phyloP scores from a whole-genome alignment of 2,329 filamentous ascomycete species.

The Dichotomopilus funicola region DNA sequence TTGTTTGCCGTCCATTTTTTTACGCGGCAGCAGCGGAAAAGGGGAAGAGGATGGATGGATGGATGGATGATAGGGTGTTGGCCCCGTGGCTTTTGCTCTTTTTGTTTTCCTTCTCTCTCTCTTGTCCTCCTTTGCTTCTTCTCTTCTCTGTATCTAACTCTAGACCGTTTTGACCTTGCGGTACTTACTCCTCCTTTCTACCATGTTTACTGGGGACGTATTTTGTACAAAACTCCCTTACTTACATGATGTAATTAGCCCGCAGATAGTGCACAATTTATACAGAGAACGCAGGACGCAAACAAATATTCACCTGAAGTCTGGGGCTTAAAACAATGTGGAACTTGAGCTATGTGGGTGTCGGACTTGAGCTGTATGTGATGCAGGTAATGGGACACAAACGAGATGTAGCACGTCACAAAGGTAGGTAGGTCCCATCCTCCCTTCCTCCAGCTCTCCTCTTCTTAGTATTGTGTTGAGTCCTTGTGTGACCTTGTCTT shows the following conservation, averaged over 20 bases:
- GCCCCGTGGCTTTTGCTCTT: background rate
- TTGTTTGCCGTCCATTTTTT: background rate
- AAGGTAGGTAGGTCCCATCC: no score
- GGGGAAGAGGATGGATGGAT: background rate
- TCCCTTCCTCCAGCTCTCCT: no score
- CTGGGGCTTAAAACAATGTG: no score
- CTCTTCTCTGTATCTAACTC: constrained; percentile 5
- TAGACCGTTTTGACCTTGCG: constrained; percentile 8
- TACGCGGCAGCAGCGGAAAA: background rate
- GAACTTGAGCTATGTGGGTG: no score
- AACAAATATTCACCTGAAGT: background rate
- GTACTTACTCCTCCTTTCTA: constrained; percentile 3
- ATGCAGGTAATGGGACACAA: no score
- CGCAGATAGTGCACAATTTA: background rate
- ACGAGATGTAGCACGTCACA: no score
- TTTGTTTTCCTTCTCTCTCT: background rate
- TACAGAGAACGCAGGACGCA: background rate
- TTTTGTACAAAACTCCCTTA: background rate
- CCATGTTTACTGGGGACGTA: constrained; percentile 1
- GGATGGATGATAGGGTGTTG: background rate
- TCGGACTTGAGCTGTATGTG: no score
- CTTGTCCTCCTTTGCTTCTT: no score
- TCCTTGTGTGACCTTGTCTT: background rate
- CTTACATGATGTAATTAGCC: no score
- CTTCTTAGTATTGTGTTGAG: constrained; percentile 2